Evolutionary conservation across 495 filamentous ascomycete genomes (phyloP), one percentile per base, ranked within the genome.

Genomic region (Lepraria neglecta): DNA sequence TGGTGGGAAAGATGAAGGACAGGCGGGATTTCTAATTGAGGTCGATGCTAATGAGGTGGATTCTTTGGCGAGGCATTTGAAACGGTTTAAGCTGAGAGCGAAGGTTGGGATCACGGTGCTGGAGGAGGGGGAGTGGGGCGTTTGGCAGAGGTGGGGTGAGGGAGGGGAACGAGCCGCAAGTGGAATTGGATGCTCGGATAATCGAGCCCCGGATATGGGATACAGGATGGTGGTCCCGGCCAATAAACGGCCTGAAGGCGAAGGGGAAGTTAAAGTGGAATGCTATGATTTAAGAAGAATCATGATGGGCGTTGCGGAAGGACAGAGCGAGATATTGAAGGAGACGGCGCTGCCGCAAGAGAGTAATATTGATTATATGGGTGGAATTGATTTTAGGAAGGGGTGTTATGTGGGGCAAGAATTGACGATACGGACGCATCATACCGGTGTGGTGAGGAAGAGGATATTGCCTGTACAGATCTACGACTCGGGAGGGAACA

Each of bases 371-470:
- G 94, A 98, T 72, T 77, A 88, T 64, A 85, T 86, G 79, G 78
- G 80, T 19, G 95, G 80, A 4, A 82, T 97, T 46, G 91, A 97
- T 75, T 98, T 95, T 73, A 81, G 84, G 52, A 98, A 98, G 75
- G 94, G 94, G 2, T 98, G 94, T 73, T 98, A 98, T 72, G 85
- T 97, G 0, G 94, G 94, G 0, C 94, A 98, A 75, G 94, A 98
- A 71, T 78, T 97, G 56, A 97, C 95, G 9, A 95, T 96, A 50
- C 84, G 94, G 28, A 97, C 95, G 0, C 85, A 90, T 69, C 94
- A 97, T 72, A 91, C 87, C 2, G 94, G 94, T 42, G 89, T 98
- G 11, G 90, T 97, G 48, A 78, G 94, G 67, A 96, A 96, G 77
- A 77, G 94, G 3, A 82, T 97, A n/a, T 67, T 98, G 38, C 94